phyloP scores from a whole-genome alignment of 768 basidiomycete species.

The Leucocoprinus leucothites region DNA sequence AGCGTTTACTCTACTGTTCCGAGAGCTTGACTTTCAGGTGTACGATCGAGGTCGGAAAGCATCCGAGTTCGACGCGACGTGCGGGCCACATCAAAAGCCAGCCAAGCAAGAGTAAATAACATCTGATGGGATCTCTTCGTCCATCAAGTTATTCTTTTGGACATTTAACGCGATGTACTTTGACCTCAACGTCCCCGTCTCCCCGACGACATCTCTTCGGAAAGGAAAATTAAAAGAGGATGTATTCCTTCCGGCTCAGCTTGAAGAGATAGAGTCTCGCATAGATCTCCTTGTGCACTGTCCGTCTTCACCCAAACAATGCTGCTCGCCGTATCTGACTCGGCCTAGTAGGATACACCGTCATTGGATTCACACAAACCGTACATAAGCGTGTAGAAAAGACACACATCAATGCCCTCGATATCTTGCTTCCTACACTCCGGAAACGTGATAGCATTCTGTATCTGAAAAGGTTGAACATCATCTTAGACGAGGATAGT shows the following conservation, averaged over 20 bases:
- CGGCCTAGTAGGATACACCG: constrained; percentile 78
- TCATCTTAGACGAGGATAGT: constrained; percentile 78
- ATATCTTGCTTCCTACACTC: constrained; percentile 55
- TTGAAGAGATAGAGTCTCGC: constrained; percentile 57
- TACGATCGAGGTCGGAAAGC: too few species aligned
- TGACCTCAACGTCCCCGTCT: constrained; percentile 61
- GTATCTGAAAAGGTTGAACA: constrained; percentile 74
- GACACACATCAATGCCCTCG: constrained; percentile 62
- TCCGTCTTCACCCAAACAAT: constrained; percentile 33
- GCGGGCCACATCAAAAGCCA: too few species aligned
- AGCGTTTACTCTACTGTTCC: too few species aligned
- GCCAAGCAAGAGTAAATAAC: too few species aligned
- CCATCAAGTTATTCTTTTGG: too few species aligned
- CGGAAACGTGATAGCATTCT: constrained; percentile 57
- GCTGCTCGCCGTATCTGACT: constrained; percentile 12
- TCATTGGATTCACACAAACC: constrained; percentile 74
- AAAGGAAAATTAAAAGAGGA: constrained; percentile 59
- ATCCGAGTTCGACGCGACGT: too few species aligned
- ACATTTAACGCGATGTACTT: constrained; percentile 49
- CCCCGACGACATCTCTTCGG: constrained; percentile 25
- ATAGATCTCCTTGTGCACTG: constrained; percentile 73
- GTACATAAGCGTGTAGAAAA: constrained; percentile 73
- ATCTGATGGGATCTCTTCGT: too few species aligned
- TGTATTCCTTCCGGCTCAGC: constrained; percentile 52
- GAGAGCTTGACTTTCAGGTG: too few species aligned